phyloP scores from a whole-genome alignment of 2,329 filamentous ascomycete species.

The Botryotinia narcissicola region DNA sequence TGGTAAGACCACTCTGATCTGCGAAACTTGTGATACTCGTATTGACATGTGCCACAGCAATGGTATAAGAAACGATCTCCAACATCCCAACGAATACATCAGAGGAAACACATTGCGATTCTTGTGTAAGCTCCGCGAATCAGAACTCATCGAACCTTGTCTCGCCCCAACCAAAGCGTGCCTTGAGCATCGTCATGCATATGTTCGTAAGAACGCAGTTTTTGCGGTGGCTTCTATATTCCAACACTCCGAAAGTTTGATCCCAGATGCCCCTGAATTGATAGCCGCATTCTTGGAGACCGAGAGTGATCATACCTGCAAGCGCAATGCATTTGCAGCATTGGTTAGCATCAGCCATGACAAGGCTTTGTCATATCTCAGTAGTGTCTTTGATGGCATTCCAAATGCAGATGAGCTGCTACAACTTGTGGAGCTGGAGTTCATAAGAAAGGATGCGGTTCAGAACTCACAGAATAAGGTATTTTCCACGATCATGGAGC shows the following conservation, averaged over 20 bases:
- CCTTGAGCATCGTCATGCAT: conserved; percentile 93
- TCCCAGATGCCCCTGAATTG: conserved; percentile 92
- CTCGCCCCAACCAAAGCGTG: conserved; percentile 89
- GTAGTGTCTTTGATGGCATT: conserved; percentile 86
- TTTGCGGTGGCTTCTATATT: conserved; percentile 92
- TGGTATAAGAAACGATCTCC: conserved; percentile 94
- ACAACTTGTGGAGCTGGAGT: conserved; percentile 91
- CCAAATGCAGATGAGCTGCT: conserved; percentile 92
- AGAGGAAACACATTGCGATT: conserved; percentile 97
- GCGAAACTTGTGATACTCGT: background rate
- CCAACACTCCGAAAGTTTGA: conserved; percentile 84
- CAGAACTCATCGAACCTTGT: conserved; percentile 93
- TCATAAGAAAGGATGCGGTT: conserved; percentile 96
- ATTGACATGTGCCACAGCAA: conserved; percentile 59
- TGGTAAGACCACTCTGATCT: conserved; percentile 60
- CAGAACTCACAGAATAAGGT: conserved; percentile 94
- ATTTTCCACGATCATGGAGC: conserved; percentile 30
- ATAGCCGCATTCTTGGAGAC: conserved; percentile 84
- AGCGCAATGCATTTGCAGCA: conserved; percentile 94
- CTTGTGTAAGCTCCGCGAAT: conserved; percentile 91
- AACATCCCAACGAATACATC: conserved; percentile 98
- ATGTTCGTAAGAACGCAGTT: conserved; percentile 97
- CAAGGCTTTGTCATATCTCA: conserved; percentile 84
- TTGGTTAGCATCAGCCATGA: conserved; percentile 90
- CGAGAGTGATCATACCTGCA: conserved; percentile 93